phyloP scores from a whole-genome alignment of 345 rosid species.

The Arabidopsis arenosa region DNA sequence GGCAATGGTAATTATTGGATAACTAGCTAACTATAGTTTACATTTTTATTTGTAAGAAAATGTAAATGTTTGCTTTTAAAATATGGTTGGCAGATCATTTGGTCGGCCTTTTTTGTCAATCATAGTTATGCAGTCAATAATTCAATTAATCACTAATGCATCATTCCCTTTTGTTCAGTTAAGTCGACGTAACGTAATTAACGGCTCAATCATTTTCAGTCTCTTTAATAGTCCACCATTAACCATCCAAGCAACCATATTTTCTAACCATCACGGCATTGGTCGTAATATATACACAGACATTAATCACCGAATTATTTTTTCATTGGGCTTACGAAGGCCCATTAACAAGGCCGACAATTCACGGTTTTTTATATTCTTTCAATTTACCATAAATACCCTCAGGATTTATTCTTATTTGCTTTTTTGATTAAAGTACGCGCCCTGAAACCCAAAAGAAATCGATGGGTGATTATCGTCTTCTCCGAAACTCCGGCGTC shows the following conservation, averaged over 20 bases:
- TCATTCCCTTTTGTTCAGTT: slow-evolving; percentile 16
- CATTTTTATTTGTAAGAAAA: slow-evolving; percentile 7
- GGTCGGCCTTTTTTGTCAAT: slow-evolving; percentile 40
- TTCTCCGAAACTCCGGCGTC: slow-evolving; percentile 45
- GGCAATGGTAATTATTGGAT: slow-evolving; percentile 5
- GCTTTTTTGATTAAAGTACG: slow-evolving; percentile 40
- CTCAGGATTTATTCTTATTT: slow-evolving; percentile 18
- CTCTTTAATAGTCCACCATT: slow-evolving; percentile 6
- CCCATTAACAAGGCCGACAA: slow-evolving; percentile 16
- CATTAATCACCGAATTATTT: not conserved
- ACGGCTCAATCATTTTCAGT: slow-evolving; percentile 33
- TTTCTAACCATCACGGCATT: slow-evolving; percentile 3
- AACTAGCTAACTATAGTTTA: not conserved
- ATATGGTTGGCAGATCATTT: slow-evolving; percentile 33
- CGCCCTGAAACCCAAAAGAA: slow-evolving; percentile 43
- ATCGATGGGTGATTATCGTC: slow-evolving; percentile 49
- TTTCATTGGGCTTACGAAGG: slow-evolving; percentile 12
- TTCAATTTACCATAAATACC: slow-evolving; percentile 47
- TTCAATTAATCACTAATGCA: slow-evolving; percentile 17
- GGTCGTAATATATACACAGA: not conserved
- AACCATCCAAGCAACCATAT: slow-evolving; percentile 8
- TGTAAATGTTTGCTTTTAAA: slow-evolving; percentile 14
- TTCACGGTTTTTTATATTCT: not conserved
- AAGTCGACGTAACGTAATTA: slow-evolving; percentile 40
- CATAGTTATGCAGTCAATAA: slow-evolving; percentile 37